Evolutionary conservation across 148 eudicot genomes (phyloP).

Genomic region (Polygonum aviculare): DNA sequence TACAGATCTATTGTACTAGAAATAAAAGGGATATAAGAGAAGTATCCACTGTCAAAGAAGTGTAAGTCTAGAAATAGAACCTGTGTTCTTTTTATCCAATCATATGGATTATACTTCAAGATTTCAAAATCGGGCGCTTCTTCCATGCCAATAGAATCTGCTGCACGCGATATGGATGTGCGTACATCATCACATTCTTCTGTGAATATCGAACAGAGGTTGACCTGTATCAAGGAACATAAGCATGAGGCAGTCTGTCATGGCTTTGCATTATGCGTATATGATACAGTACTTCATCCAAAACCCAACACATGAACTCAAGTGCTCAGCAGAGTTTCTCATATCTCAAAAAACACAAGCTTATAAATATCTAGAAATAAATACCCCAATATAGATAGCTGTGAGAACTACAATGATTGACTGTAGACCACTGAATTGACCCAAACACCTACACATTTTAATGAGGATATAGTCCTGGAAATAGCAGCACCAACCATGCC

Average conservation of each 20-base stretch:
- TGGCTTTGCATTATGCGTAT: neutral
- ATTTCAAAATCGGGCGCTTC: conserved; percentile 62
- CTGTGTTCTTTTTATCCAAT: conserved; percentile 83
- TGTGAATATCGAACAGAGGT: conserved; percentile 61
- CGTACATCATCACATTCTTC: conserved; percentile 52
- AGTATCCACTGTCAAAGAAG: neutral
- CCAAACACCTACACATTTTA: neutral
- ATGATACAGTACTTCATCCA: neutral
- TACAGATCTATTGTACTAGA: neutral
- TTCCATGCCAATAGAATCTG: conserved; percentile 76
- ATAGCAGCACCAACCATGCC: neutral
- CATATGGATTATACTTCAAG: conserved; percentile 56
- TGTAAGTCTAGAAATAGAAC: conserved; percentile 20
- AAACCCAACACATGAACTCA: conserved; percentile 5
- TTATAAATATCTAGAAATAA: neutral
- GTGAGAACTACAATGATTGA: neutral
- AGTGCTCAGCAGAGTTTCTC: neutral
- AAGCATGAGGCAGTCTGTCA: neutral
- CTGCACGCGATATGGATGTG: conserved; percentile 61
- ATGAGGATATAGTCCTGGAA: neutral
- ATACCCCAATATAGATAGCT: neutral
- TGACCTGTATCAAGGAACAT: conserved; percentile 41
- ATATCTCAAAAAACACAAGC: neutral
- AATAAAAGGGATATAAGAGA: neutral
- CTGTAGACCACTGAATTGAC: neutral